These are phyloP conservation scores for Colletotrichum graminicola DNA, from an alignment of 2,329 filamentous ascomycete genomes.

Conservation along the genomic window DNA sequence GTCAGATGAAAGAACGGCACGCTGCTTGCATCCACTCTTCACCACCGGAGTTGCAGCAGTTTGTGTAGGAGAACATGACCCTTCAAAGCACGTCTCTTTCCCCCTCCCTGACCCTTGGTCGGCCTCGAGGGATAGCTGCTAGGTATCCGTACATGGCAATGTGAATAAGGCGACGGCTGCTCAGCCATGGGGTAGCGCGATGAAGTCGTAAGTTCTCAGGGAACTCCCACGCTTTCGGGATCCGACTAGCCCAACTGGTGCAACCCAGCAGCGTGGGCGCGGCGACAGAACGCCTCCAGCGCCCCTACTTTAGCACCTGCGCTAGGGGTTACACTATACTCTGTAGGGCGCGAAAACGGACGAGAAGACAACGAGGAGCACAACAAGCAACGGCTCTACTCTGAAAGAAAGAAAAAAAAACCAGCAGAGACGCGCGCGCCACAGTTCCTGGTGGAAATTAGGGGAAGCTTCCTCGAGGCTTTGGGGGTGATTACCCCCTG, in stretches of 20 bases:
- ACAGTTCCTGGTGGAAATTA: conserved; percentile 41
- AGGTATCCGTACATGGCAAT: not conserved
- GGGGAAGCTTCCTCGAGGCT: conserved; percentile 22
- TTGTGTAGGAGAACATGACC: conserved; percentile 1
- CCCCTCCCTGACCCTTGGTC: conserved; percentile 14
- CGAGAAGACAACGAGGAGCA: conserved; percentile 1
- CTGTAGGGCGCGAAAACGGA: conserved; percentile 5
- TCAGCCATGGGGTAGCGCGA: conserved; percentile 2
- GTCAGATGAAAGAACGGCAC: conserved; percentile 24
- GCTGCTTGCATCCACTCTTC: conserved; percentile 25
- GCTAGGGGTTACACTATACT: conserved; percentile 27
- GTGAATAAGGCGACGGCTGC: not conserved
- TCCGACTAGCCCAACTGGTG: conserved; percentile 23
- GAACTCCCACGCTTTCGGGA: conserved; percentile 1
- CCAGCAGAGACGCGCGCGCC: conserved; percentile 36
- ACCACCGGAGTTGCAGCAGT: conserved; percentile 14
- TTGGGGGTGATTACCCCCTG: not conserved
- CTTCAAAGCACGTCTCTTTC: not conserved
- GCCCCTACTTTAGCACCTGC: conserved; percentile 31
- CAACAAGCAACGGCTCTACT: conserved; percentile 1
- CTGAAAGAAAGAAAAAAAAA: too few relatives aligned
- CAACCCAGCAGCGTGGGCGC: conserved; percentile 38
- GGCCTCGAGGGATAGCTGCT: conserved; percentile 5
- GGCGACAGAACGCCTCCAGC: conserved; percentile 1
- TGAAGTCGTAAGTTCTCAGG: not conserved